Conservation (phyloP, 768 basidiomycete genomes). For the Candolleomyces aberdarensis region DNA sequence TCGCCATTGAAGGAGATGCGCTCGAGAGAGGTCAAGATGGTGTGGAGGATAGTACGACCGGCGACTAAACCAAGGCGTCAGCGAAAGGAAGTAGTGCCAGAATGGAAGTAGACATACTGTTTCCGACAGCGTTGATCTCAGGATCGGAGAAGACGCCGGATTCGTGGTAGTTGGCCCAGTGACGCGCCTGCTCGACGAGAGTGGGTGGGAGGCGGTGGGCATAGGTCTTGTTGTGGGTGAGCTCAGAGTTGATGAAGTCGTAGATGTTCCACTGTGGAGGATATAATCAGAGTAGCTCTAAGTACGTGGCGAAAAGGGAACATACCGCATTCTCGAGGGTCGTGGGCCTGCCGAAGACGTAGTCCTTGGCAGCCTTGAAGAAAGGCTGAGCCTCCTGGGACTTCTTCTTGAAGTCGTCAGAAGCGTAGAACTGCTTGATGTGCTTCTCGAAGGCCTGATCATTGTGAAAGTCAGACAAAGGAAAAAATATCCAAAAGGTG, state of each 20-base stretch:
- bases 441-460: conserved; percentile 37
- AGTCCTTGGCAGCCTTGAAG: conserved; percentile 65
- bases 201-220: conserved; percentile 79
- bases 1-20: conserved; percentile 78
- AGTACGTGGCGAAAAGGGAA: conserved; percentile 8
- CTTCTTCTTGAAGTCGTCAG: conserved; percentile 62
- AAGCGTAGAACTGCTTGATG: conserved; percentile 55
- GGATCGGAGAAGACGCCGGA: conserved; percentile 65
- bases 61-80: conserved; percentile 52
- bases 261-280: conserved; percentile 69
- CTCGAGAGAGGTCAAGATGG: conserved; percentile 67
- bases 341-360: conserved; percentile 64
- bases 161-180: conserved; percentile 80
- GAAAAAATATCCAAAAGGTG: background rate
- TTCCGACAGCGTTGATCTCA: conserved; percentile 65
- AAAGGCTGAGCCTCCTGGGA: conserved; percentile 58
- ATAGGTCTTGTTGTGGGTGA: conserved; percentile 80
- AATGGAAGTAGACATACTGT: conserved; percentile 50
- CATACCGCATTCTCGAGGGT: conserved; percentile 69
- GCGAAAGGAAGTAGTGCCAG: background rate
- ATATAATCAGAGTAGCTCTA: background rate
- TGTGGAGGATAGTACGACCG: conserved; percentile 73
- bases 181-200: conserved; percentile 69
- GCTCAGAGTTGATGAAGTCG: conserved; percentile 74
- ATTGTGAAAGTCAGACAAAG: background rate